A percentile compares a stretch with the other conserved stretches of the same genome.
phyloP scores from a whole-genome alignment of 495 filamentous ascomycete species.

The Neurospora cerealis region DNA sequence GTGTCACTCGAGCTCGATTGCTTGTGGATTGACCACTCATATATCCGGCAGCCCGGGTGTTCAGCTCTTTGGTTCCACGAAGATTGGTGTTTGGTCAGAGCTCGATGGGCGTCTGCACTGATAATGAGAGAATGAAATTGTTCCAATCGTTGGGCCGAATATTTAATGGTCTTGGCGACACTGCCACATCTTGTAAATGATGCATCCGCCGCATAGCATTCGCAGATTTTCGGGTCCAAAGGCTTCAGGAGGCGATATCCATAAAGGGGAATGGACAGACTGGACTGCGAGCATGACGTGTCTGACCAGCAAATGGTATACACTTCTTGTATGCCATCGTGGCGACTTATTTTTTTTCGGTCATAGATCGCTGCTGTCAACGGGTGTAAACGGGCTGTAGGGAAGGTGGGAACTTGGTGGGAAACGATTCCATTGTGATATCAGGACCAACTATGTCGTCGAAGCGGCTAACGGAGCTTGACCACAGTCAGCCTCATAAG shows the following conservation, averaged over 20 bases:
- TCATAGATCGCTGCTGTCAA: not conserved
- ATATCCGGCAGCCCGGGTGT: not conserved
- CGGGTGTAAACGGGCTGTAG: not conserved
- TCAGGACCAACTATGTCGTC: not conserved
- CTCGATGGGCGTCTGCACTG: not conserved
- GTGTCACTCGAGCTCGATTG: not conserved
- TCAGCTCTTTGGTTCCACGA: not conserved
- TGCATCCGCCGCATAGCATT: not conserved
- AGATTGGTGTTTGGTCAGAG: not conserved
- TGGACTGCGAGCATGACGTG: not conserved
- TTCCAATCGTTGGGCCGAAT: not conserved
- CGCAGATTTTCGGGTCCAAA: not conserved
- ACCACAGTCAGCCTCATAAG: not conserved
- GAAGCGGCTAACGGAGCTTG: not conserved
- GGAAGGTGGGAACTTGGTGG: not conserved
- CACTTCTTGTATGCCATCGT: not conserved
- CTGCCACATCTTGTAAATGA: not conserved
- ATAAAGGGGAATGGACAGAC: not conserved
- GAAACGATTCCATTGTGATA: not conserved
- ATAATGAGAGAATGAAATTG: not conserved
- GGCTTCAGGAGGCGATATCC: not conserved
- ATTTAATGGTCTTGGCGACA: not conserved
- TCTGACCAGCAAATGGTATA: not conserved
- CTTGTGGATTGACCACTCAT: not conserved
- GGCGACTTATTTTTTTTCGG: not conserved